Conservation (phyloP, 306 rosid genomes). For the Cucurbita moschata region DNA sequence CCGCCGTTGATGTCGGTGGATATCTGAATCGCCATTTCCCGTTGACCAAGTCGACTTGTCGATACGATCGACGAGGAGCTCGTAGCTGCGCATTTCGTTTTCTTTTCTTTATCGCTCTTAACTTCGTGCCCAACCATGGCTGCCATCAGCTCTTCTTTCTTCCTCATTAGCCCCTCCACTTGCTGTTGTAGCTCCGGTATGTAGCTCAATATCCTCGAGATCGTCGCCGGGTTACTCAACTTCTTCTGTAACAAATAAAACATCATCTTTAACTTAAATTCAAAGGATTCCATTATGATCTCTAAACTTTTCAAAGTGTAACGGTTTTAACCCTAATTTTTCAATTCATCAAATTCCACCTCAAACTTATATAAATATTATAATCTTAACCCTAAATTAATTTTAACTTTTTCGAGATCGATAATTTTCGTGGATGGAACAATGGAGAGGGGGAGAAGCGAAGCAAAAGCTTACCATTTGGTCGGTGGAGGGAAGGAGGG, state of each 20-base stretch:
- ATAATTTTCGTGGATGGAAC: too few species aligned
- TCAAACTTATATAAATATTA: too few species aligned
- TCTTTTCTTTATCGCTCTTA: neutral
- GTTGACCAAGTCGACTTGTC: conserved; percentile 26
- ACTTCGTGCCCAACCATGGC: conserved; percentile 10
- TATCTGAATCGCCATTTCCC: conserved; percentile 40
- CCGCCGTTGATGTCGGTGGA: conserved; percentile 9
- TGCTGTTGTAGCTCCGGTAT: conserved; percentile 48
- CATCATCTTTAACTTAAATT: too few species aligned
- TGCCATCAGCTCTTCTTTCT: conserved; percentile 32
- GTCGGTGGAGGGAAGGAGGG: conserved; percentile 41
- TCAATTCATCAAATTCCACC: too few species aligned
- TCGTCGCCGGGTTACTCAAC: conserved; percentile 44
- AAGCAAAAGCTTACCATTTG: conserved; percentile 24
- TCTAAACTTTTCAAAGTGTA: too few species aligned
- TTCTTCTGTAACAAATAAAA: conserved; percentile 30
- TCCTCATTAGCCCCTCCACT: conserved; percentile 27
- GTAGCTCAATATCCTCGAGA: conserved; percentile 39
- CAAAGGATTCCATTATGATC: too few species aligned
- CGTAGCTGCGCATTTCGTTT: neutral
- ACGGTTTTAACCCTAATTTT: too few species aligned
- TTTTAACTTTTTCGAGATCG: too few species aligned
- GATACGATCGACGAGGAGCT: conserved; percentile 29
- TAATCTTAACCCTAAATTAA: too few species aligned
- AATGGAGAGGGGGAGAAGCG: too few species aligned